Evolutionary conservation across 2,329 filamentous ascomycete species (phyloP).

Genomic region (Zymoseptoria tritici): DNA sequence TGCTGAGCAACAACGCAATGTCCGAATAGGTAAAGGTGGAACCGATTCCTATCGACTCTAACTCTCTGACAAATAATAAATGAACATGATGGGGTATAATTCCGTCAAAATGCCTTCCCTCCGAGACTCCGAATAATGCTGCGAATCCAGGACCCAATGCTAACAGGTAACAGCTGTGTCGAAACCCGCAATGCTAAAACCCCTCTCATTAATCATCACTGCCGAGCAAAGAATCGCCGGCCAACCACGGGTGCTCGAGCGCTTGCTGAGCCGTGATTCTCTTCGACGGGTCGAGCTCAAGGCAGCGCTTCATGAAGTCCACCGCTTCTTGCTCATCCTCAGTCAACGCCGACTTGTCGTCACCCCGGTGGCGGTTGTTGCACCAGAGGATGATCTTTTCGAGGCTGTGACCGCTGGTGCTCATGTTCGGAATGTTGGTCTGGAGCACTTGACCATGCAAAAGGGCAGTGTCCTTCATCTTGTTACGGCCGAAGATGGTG

Average conservation of each 20-base stretch:
- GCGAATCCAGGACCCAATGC: background rate
- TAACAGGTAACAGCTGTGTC: background rate
- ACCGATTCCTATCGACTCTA: background rate
- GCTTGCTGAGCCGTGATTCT: slow-evolving; percentile 71
- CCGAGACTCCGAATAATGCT: background rate
- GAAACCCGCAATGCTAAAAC: background rate
- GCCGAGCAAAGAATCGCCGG: slow-evolving; percentile 4
- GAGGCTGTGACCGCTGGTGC: slow-evolving; percentile 73
- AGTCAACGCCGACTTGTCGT: slow-evolving; percentile 47
- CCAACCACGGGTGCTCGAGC: slow-evolving; percentile 51
- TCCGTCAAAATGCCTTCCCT: background rate
- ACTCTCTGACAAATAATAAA: background rate
- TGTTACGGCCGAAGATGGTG: slow-evolving; percentile 79
- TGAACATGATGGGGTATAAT: background rate
- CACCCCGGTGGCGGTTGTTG: slow-evolving; percentile 60
- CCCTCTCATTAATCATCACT: slow-evolving; percentile 6
- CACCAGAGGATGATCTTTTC: slow-evolving; percentile 96
- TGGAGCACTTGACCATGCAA: slow-evolving; percentile 90
- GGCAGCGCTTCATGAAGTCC: slow-evolving; percentile 61
- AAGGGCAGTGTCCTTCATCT: slow-evolving; percentile 75
- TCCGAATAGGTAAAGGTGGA: background rate
- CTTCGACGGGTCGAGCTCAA: slow-evolving; percentile 68
- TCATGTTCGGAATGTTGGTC: slow-evolving; percentile 85
- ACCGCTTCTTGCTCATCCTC: slow-evolving; percentile 66
- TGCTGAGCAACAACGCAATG: background rate